Conservation (phyloP, 345 rosid species). For the Firmiana major region DNA sequence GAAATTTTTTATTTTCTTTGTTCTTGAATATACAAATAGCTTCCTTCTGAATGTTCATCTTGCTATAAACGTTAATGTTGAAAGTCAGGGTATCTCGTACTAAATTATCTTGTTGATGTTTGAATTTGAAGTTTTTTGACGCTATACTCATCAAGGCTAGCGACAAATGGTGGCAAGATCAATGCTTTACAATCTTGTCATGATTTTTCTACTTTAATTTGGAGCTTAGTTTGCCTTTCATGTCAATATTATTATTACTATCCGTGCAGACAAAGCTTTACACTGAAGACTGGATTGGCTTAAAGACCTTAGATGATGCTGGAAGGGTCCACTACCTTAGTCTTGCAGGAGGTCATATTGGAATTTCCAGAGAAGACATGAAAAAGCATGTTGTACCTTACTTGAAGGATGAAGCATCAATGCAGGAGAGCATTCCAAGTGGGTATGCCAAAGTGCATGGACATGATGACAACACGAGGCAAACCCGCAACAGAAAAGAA, state of each 20-base stretch:
- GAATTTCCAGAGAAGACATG: conserved; percentile 50
- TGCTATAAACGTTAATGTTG: not conserved
- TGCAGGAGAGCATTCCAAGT: not conserved
- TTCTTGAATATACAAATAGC: not conserved
- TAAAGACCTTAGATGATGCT: conserved; percentile 52
- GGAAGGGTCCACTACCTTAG: conserved; percentile 65
- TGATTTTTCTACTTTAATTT: not conserved
- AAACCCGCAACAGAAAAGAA: conserved; percentile 8
- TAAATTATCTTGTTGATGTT: not conserved
- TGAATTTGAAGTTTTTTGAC: not conserved
- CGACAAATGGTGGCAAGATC: no score
- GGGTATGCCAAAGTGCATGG: not conserved
- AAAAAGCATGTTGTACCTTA: conserved; percentile 62
- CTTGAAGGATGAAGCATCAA: conserved; percentile 30
- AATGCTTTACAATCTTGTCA: no score
- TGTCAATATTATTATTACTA: not conserved
- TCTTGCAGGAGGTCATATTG: conserved; percentile 69
- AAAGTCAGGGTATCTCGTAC: not conserved
- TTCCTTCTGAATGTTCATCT: not conserved
- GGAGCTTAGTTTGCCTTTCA: not conserved
- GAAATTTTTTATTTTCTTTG: not conserved
- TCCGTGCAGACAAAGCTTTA: conserved; percentile 68
- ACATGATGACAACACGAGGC: not conserved
- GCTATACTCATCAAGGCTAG: no score
- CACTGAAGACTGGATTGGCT: conserved; percentile 89